Conservation (phyloP, 2,329 filamentous ascomycete species). For the Coniella vitis region DNA sequence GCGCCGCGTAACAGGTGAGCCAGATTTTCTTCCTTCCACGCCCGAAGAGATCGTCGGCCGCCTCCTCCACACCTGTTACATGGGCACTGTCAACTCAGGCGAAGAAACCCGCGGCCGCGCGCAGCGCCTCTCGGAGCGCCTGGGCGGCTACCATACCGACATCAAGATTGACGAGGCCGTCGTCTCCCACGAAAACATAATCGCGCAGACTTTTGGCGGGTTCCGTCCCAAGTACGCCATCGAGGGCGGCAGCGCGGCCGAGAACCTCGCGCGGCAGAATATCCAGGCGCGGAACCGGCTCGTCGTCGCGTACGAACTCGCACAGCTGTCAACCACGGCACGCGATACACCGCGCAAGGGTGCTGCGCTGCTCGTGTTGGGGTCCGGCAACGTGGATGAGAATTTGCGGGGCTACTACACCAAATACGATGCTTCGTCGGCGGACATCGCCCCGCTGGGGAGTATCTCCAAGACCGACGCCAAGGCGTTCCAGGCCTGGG, state of each 20-base stretch:
- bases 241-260: constrained; percentile 48
- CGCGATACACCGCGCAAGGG: constrained; percentile 43
- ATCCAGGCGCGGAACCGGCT: constrained; percentile 60
- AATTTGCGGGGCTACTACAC: constrained; percentile 48
- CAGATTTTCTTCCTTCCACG: constrained; percentile 9
- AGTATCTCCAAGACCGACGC: constrained; percentile 55
- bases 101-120: constrained; percentile 55
- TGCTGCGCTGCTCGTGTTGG: constrained; percentile 55
- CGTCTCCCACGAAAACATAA: constrained; percentile 39
- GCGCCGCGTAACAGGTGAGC: constrained; percentile 15
- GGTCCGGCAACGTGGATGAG: constrained; percentile 56
- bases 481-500: constrained; percentile 57
- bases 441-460: constrained; percentile 51
- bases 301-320: constrained; percentile 58
- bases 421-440: constrained; percentile 55
- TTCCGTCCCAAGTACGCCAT: constrained; percentile 38
- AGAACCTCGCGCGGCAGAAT: constrained; percentile 61
- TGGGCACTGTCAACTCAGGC: constrained; percentile 55
- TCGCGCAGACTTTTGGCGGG: constrained; percentile 20
- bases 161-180: constrained; percentile 65
- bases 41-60: constrained; percentile 17
- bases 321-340: constrained; percentile 53
- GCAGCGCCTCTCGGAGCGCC: constrained; percentile 47
- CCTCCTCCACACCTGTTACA: constrained; percentile 41
- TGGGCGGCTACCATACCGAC: constrained; percentile 64